Base-by-base conservation (phyloP, 2,329 filamentous ascomycete species). In the Monascus ruber region DNA sequence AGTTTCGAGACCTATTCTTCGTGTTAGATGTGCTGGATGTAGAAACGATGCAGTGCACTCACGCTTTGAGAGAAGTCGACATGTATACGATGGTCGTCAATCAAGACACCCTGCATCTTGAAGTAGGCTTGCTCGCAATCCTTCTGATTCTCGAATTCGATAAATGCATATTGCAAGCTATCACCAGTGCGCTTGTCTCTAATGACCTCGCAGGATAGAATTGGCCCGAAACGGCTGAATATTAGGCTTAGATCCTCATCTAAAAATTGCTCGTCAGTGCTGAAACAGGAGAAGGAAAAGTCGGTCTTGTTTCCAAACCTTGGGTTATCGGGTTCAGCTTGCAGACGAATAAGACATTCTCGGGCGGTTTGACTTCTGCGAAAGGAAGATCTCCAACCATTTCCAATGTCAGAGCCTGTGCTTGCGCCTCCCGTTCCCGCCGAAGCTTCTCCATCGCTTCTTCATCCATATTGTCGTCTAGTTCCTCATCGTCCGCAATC, bases 21-120 rank as follows among this genome's bases (percentile, higher is more conserved):
- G 35, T 26, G 36, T 55, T 39, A 63, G 51, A 34, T 46, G 44
- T 33, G 24, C 32, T 26, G 11, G 29, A 39, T 37, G 10, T 9
- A 28, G 31, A 33, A 36, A 27, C 28, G 34, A 6, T 28, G 32
- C 26, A 28, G 24, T 17, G 28, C 28, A 49, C 80, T 76, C 44
- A 88, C 91, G 58, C 86, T 94, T 66, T 98, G 91, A 7, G 88
- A 95, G 63, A 98, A 98, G 65, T 98, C 91, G 40, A 98, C 91
- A 56, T 98, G 91, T 47, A 98, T 98, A 33, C 91, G 81, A 48
- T 94, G 85, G 53, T 98, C 91, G 54, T 98, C 91, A 48, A 98
- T 96, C 40, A 98, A 68, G 1, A 96, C 89, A 2, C 83, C 86
- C 60, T 98, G 87, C 91, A 98, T 98, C 66, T 98, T 98, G 69